Conservation (phyloP, 1,284 basidiomycete species). For the Austroboletus novae-zelandiae region DNA sequence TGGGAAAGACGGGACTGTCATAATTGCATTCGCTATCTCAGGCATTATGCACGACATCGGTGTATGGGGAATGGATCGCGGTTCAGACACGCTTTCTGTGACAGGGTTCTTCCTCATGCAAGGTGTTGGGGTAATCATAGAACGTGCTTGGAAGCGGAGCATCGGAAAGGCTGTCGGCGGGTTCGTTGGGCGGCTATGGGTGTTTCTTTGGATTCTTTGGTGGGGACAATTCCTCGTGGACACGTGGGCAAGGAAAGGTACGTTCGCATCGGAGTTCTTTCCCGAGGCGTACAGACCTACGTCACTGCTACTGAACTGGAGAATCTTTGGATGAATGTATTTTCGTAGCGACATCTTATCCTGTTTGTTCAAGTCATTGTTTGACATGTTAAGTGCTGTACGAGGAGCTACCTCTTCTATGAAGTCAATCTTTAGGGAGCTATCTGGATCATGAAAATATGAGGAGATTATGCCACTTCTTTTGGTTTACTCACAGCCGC, state of each 20-base stretch:
- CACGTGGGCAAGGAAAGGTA: slow-evolving; percentile 48
- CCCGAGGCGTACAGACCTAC: slow-evolving; percentile 22
- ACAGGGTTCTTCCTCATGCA: slow-evolving; percentile 57
- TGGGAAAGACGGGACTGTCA: slow-evolving; percentile 46
- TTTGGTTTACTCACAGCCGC: no score
- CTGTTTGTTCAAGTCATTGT: not conserved
- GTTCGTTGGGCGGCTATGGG: slow-evolving; percentile 49
- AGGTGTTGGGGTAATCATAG: slow-evolving; percentile 50
- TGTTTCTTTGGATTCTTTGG: slow-evolving; percentile 40
- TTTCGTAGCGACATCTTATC: not conserved
- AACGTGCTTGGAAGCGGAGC: slow-evolving; percentile 41
- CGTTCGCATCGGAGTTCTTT: slow-evolving; percentile 16
- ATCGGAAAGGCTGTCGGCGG: slow-evolving; percentile 47
- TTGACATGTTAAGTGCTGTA: no score
- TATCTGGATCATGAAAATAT: no score
- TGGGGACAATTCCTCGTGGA: slow-evolving; percentile 51
- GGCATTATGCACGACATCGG: slow-evolving; percentile 57
- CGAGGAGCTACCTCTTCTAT: no score
- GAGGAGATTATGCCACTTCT: no score
- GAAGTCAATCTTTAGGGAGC: no score
- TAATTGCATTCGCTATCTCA: slow-evolving; percentile 58
- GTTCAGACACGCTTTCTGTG: slow-evolving; percentile 43
- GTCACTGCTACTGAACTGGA: slow-evolving; percentile 15
- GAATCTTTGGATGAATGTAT: not conserved
- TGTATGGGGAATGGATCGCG: slow-evolving; percentile 56